phyloP scores from a whole-genome alignment of 768 basidiomycete genomes.

The Holtermanniella nyarrowii region DNA sequence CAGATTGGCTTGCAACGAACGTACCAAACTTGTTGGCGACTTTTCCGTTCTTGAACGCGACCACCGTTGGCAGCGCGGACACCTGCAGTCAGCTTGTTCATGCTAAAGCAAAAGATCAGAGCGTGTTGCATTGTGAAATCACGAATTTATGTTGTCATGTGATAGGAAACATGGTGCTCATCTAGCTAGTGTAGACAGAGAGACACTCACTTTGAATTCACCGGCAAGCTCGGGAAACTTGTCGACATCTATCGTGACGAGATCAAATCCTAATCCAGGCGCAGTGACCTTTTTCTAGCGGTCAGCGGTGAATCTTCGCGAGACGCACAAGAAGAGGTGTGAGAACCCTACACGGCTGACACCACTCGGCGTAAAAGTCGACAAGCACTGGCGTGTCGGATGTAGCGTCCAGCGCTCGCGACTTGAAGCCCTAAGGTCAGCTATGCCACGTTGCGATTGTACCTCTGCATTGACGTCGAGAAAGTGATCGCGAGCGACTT shows the following conservation, averaged over 20 bases:
- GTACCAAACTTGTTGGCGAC: conserved; percentile 33
- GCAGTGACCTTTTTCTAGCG: conserved; percentile 15
- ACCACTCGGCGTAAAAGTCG: conserved; percentile 37
- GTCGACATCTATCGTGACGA: conserved; percentile 29
- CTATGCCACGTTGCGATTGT: background rate
- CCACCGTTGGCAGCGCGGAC: conserved; percentile 31
- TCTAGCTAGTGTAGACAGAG: background rate
- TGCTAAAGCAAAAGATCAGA: background rate
- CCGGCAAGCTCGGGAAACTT: conserved; percentile 26
- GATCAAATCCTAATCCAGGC: conserved; percentile 18
- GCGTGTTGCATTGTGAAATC: too few species aligned
- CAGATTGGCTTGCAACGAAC: conserved; percentile 1
- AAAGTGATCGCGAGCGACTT: background rate
- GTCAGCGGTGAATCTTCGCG: background rate
- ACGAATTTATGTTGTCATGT: too few species aligned
- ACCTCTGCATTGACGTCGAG: background rate
- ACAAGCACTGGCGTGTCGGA: conserved; percentile 29
- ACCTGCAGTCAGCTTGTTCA: conserved; percentile 14
- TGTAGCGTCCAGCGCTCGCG: conserved; percentile 16
- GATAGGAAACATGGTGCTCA: background rate
- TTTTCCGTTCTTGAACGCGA: conserved; percentile 35
- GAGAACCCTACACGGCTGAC: conserved; percentile 32
- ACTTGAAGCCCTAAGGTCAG: conserved; percentile 18
- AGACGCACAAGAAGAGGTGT: conserved; percentile 18
- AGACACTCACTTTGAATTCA: conserved; percentile 24